phyloP scores from a whole-genome alignment of 2,329 filamentous ascomycete genomes.

The Penicillium sp. region DNA sequence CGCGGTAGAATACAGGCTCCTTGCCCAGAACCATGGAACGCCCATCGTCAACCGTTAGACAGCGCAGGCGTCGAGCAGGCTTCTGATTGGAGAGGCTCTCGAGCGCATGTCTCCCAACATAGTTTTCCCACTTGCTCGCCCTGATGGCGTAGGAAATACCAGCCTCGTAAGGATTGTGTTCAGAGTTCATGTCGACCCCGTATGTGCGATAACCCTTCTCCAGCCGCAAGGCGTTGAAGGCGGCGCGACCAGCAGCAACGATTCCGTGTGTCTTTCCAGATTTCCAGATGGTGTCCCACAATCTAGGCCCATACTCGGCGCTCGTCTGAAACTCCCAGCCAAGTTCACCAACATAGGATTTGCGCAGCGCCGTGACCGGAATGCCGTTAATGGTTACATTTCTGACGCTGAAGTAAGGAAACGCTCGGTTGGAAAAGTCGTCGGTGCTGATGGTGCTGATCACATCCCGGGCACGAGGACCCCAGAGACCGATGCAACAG shows the following conservation, averaged over 20 bases:
- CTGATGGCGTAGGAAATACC: conserved; percentile 51
- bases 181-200: conserved; percentile 55
- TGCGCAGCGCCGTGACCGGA: conserved; percentile 51
- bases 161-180: conserved; percentile 57
- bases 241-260: conserved; percentile 53
- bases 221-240: conserved; percentile 54
- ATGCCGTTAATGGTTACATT: conserved; percentile 49
- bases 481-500: conserved; percentile 59
- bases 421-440: conserved; percentile 28
- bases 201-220: conserved; percentile 56
- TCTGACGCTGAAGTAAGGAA: conserved; percentile 50
- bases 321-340: conserved; percentile 60
- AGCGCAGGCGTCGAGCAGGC: conserved; percentile 38
- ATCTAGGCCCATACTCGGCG: conserved; percentile 52
- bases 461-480: conserved; percentile 51
- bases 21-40: conserved; percentile 55
- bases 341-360: conserved; percentile 57
- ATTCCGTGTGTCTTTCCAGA: conserved; percentile 53
- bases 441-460: conserved; percentile 37
- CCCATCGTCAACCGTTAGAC: conserved; percentile 53
- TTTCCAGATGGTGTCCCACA: conserved; percentile 56
- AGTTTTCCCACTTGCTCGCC: conserved; percentile 33
- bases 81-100: conserved; percentile 38
- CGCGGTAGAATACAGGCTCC: conserved; percentile 53
- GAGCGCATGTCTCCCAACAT: conserved; percentile 50